Evolutionary conservation across 208 protist genomes (phyloP).

Genomic region (Leishmania turanica): DNA sequence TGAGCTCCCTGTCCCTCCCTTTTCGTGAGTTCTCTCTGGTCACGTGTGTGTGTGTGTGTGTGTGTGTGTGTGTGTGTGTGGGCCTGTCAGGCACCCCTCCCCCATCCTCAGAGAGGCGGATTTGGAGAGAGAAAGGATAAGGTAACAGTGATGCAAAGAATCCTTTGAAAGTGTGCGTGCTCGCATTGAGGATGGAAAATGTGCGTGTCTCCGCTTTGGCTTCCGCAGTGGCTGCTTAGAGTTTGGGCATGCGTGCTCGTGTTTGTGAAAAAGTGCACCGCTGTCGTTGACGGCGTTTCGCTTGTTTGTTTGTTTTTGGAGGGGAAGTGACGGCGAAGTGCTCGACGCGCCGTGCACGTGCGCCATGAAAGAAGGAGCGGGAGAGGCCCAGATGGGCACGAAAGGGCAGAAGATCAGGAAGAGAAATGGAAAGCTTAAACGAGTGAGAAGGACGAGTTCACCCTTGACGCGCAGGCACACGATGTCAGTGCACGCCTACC

Average conservation of each 20-base stretch:
- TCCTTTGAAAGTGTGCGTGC: not conserved
- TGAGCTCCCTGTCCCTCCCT: not conserved
- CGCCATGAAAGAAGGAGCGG: not conserved
- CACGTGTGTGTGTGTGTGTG: not conserved
- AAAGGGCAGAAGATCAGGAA: not conserved
- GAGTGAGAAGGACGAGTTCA: not conserved
- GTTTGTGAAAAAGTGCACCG: not conserved
- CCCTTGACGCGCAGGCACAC: not conserved
- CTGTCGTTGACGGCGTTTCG: not conserved
- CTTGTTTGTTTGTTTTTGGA: not conserved
- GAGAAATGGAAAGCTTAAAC: not conserved
- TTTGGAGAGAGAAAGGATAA: not conserved
- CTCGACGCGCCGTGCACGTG: not conserved
- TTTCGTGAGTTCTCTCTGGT: not conserved
- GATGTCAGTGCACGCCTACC: not conserved
- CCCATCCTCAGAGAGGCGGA: not conserved
- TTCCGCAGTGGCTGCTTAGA: no score
- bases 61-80: not conserved
- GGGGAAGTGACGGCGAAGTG: not conserved
- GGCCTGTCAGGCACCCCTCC: not conserved
- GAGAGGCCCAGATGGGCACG: not conserved
- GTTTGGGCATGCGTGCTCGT: constrained; percentile 17
- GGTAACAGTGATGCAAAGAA: not conserved
- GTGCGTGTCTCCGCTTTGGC: not conserved
- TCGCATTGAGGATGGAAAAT: not conserved